Base-by-base conservation (phyloP, 2,329 filamentous ascomycete genomes). In the Onygenales sp. region DNA sequence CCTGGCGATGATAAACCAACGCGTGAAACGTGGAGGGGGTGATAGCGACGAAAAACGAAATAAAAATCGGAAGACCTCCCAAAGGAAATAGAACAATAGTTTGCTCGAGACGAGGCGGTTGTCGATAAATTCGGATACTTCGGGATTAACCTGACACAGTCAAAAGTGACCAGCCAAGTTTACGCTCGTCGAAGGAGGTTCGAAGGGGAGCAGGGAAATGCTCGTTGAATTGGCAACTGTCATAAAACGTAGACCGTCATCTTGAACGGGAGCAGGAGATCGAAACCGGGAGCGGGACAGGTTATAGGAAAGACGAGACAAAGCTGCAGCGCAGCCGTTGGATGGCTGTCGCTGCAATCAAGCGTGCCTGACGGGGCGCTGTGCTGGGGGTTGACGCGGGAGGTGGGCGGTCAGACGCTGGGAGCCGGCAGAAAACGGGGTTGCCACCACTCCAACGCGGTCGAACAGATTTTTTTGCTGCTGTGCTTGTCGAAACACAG, bases 241-340 rank as follows among this genome's bases (percentile, higher is more conserved):
- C 69, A 73, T 72, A 71, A 74, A 67, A 69, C 67, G 59, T 56
- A 68, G 59, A 57, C 60, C 63, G 68, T 67, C 63, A 62, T 66
- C 61, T 59, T 65, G 59, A 59, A 54, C 51, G 54, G 55, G 55
- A 46, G 42, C 17, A 45, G 27, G 49, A 36, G 8, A 36, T 10
- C 36, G 42, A 37, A 21, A 40, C 48, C 49, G 42, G 6, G 14
- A 43, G 21, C 49, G n/a, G 42, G 36, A 50, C 50, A 42, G 27
- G 17, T 32, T 8, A 13, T 49, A 31, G 33, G 34, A 7, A 36
- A 31, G 8, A 32, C 6, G 46, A 37, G 10, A 8, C 5, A 34
- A 27, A 14, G 13, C 13, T 13, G 34, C 37, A 6, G 46, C 33
- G 34, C 46, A 21, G 31, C 17, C 21, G 5, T n/a, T 11, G 7